These are phyloP conservation scores for Sporothrix brunneoviolacea DNA, from an alignment of 2,329 filamentous ascomycete genomes.

Conservation along the genomic window DNA sequence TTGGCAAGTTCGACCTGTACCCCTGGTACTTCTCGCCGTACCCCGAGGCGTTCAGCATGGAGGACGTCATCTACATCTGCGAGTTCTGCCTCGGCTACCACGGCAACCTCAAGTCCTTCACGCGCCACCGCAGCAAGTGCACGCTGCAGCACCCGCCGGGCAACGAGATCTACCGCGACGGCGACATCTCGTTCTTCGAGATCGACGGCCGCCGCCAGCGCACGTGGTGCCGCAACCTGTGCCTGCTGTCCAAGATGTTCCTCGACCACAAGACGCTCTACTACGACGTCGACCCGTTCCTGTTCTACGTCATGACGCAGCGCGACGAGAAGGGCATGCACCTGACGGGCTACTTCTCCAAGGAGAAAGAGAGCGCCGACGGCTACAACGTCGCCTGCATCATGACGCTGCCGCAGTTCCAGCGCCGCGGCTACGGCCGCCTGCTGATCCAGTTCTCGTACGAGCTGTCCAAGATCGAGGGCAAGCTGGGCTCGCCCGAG, in stretches of 20 bases:
- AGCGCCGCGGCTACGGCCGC: slow-evolving; percentile 87
- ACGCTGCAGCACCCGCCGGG: slow-evolving; percentile 86
- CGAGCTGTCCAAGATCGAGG: slow-evolving; percentile 90
- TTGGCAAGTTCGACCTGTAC: slow-evolving; percentile 85
- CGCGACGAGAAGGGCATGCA: slow-evolving; percentile 86
- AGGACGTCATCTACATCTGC: slow-evolving; percentile 90
- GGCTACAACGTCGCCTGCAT: slow-evolving; percentile 99
- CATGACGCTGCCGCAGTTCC: slow-evolving; percentile 89
- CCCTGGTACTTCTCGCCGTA: slow-evolving; percentile 99
- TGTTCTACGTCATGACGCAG: slow-evolving; percentile 97
- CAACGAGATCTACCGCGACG: slow-evolving; percentile 96
- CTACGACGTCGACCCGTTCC: slow-evolving; percentile 97
- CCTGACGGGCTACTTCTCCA: slow-evolving; percentile 98
- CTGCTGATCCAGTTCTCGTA: slow-evolving; percentile 96
- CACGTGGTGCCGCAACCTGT: slow-evolving; percentile 95
- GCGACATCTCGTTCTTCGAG: slow-evolving; percentile 91
- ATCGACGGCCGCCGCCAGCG: slow-evolving; percentile 91
- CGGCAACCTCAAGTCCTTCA: slow-evolving; percentile 73
- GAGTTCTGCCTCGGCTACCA: slow-evolving; percentile 96
- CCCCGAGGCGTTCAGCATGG: slow-evolving; percentile 78
- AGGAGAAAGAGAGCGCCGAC: slow-evolving; percentile 95
- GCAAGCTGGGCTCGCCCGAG: slow-evolving; percentile 90
- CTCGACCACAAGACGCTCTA: slow-evolving; percentile 97
- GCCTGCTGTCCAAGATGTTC: slow-evolving; percentile 91
- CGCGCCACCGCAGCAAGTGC: slow-evolving; percentile 83